Percentiles rank a stretch among this genome's conserved stretches.
phyloP scores from a whole-genome alignment of 352 stramenopile genomes.

The Thalassiosira exigua region DNA sequence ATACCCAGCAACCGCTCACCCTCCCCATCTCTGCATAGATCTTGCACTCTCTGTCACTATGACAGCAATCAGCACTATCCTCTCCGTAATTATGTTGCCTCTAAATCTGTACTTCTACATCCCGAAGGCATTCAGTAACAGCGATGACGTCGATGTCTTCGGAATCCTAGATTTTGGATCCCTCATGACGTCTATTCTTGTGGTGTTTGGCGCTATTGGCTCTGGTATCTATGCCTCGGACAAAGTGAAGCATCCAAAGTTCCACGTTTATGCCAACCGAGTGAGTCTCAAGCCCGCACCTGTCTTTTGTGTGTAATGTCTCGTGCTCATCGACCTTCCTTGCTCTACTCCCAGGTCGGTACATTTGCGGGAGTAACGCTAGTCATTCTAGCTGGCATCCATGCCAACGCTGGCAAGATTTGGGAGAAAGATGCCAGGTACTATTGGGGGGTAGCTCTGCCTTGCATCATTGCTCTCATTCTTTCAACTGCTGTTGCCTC shows the following conservation, averaged over 20 bases:
- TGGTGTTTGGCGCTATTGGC: conserved; percentile 76
- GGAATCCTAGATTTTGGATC: conserved; percentile 71
- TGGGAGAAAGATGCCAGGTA: conserved; percentile 70
- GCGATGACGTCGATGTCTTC: conserved; percentile 58
- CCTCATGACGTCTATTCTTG: conserved; percentile 68
- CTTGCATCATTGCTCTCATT: conserved; percentile 68
- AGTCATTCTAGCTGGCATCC: conserved; percentile 57
- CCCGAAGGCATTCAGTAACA: conserved; percentile 59
- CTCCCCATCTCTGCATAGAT: conserved; percentile 17
- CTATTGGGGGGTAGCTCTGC: conserved; percentile 69
- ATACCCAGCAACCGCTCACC: too few relatives aligned
- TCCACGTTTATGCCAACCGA: conserved; percentile 61
- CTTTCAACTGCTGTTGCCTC: conserved; percentile 37
- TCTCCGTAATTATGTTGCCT: conserved; percentile 80
- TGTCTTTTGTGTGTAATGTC: not conserved
- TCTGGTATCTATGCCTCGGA: conserved; percentile 59
- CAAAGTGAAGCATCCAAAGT: conserved; percentile 38
- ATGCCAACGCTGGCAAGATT: conserved; percentile 47
- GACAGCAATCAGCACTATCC: conserved; percentile 82
- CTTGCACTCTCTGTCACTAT: conserved; percentile 84
- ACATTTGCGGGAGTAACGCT: conserved; percentile 61
- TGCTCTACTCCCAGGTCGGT: conserved; percentile 36
- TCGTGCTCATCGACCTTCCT: not conserved
- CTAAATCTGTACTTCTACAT: conserved; percentile 83
- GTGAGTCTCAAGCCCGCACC: too few relatives aligned